Evolutionary conservation across 192 early-diverging fungal species (phyloP), one percentile per base, ranked within the genome.

Genomic region (Paraglomus brasilianum): DNA sequence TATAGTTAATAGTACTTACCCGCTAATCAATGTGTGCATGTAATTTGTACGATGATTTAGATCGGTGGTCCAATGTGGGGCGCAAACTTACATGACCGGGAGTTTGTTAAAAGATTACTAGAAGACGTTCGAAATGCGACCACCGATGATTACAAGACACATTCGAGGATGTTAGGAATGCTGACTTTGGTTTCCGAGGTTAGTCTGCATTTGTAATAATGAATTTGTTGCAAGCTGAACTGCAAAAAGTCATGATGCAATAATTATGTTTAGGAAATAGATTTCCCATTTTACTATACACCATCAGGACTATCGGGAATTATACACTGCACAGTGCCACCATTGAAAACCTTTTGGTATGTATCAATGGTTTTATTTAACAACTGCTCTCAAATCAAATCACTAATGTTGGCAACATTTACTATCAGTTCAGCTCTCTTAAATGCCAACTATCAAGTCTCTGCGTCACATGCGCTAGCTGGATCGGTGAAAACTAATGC

Each of bases 401-500:
- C 47, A n/a, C 10, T 48, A 48, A 13, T 48, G 47, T 10, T 48
- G 47, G 10, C 47, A 13, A 13, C 11, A 36, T 56, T 73, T 10
- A 44, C 5, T 8, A 13, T 77, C 74, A 89, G 93, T 66, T 95
- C 97, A 19, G 97, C 95, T 4, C 70, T 99, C 38, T 84, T 97
- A n/a, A 92, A 97, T 72, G 86, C 88, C 36, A 93, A 93, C 8
- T 97, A 92, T 80, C 82, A 87, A 58, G 91, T 95, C 4, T 97
- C 95, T 8, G 81, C 86, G 17, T 89, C 92, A 9, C 98, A 99
- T 79, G 89, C 91, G 60, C 58, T 74, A 7, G 81, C 88, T 39
- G 83, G 82, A 30, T 87, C 92, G 1, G 83, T 99, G 72, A 99
- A 99, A 76, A 99, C 96, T 2, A 80, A 96, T 70, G 98, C 96